Percentiles rank a stretch among this genome's conserved stretches.
phyloP scores from a whole-genome alignment of 1,139 yeast genomes.

The Meyerozyma guilliermondii region DNA sequence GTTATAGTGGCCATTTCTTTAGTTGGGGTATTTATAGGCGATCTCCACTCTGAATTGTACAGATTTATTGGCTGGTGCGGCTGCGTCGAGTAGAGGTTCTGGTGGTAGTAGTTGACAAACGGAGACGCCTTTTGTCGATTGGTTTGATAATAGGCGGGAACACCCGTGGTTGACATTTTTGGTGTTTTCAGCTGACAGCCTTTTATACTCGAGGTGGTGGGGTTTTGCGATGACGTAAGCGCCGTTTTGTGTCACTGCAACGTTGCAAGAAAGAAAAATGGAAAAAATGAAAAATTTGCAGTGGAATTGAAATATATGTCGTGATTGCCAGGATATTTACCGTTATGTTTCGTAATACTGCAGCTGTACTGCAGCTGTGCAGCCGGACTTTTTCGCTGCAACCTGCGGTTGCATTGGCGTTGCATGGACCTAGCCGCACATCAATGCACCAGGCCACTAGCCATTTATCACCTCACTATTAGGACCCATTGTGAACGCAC shows the following conservation, averaged over 20 bases:
- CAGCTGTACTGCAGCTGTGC: no score
- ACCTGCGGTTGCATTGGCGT: background rate
- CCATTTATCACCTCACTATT: slow-evolving; percentile 13
- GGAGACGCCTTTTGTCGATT: background rate
- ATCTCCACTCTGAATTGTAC: background rate
- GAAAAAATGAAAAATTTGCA: no score
- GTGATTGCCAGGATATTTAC: no score
- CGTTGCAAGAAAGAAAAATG: background rate
- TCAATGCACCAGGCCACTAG: background rate
- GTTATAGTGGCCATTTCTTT: background rate
- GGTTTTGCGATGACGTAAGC: background rate
- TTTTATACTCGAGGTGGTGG: background rate
- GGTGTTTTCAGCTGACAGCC: background rate
- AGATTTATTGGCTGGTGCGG: background rate
- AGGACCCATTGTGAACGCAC: slow-evolving; percentile 76
- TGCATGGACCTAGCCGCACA: background rate
- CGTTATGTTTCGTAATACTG: no score
- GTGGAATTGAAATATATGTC: no score
- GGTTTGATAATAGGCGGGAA: background rate
- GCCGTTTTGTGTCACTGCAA: slow-evolving; percentile 1
- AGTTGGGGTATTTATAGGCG: background rate
- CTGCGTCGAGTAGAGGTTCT: background rate
- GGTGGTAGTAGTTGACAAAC: slow-evolving; percentile 1
- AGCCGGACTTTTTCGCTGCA: background rate
- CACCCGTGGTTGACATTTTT: background rate